phyloP scores from a whole-genome alignment of 2,329 filamentous ascomycete genomes.

The Tolypocladium paradoxum region DNA sequence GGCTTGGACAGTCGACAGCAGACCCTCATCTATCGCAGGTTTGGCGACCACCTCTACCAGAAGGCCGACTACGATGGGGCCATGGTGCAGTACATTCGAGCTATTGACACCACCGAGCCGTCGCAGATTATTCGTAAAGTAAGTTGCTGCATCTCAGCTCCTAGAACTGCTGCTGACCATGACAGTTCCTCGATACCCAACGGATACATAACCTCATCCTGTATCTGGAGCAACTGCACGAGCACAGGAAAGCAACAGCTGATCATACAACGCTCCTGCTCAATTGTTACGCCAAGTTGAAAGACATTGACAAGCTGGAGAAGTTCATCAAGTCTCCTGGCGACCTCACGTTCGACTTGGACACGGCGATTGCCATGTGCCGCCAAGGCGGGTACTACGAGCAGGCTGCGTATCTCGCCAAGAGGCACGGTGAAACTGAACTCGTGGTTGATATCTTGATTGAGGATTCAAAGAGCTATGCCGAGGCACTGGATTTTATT shows the following conservation, averaged over 20 bases:
- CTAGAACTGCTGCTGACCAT: conserved; percentile 13
- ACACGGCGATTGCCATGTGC: conserved; percentile 96
- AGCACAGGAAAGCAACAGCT: conserved; percentile 83
- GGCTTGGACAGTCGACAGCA: conserved; percentile 72
- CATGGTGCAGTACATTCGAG: conserved; percentile 97
- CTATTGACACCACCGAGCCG: conserved; percentile 91
- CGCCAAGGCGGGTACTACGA: conserved; percentile 94
- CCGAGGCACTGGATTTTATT: conserved; percentile 82
- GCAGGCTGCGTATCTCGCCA: conserved; percentile 89
- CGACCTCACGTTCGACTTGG: conserved; percentile 90
- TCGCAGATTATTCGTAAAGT: conserved; percentile 93
- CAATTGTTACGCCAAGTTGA: conserved; percentile 96
- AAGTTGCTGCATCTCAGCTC: conserved; percentile 1
- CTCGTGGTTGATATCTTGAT: conserved; percentile 92
- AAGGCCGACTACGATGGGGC: conserved; percentile 94
- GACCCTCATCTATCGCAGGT: conserved; percentile 84
- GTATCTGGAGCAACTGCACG: conserved; percentile 91
- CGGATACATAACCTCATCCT: conserved; percentile 95
- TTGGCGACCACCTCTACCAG: conserved; percentile 88
- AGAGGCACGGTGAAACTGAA: conserved; percentile 87
- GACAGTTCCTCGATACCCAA: conserved; percentile 85
- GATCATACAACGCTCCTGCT: conserved; percentile 91
- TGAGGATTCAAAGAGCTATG: conserved; percentile 86
- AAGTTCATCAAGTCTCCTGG: conserved; percentile 93
- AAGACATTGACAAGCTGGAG: conserved; percentile 92